These are phyloP conservation scores for Didymella pomorum DNA, from an alignment of 2,329 filamentous ascomycete species.

Conservation along the genomic window DNA sequence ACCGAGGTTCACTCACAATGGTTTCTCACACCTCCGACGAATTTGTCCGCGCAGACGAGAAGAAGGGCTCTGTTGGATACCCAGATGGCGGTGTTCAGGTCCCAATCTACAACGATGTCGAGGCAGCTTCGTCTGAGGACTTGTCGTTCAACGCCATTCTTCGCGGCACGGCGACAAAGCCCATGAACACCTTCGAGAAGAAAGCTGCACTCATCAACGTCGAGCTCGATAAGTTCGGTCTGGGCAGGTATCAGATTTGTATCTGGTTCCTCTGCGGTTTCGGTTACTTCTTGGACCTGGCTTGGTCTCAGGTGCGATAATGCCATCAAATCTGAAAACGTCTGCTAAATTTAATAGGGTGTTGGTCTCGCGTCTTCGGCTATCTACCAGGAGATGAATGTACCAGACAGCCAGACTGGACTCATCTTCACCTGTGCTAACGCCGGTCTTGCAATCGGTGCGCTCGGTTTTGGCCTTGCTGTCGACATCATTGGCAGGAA, in stretches of 20 bases:
- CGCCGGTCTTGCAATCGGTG: conserved; percentile 40
- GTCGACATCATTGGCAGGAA: conserved; percentile 43
- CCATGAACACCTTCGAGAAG: conserved; percentile 40
- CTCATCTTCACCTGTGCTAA: conserved; percentile 40
- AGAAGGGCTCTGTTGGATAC: not conserved
- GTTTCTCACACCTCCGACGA: conserved; percentile 9
- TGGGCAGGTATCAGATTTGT: conserved; percentile 42
- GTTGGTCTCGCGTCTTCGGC: conserved; percentile 38
- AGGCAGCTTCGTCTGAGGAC: conserved; percentile 32
- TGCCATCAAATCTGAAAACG: too few relatives aligned
- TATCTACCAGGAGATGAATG: conserved; percentile 43
- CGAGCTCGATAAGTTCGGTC: conserved; percentile 43
- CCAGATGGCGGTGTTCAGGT: conserved; percentile 27
- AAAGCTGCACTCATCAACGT: conserved; percentile 44
- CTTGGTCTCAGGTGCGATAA: too few relatives aligned
- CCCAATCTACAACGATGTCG: conserved; percentile 40
- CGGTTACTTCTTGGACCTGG: conserved; percentile 38
- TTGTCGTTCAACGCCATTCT: conserved; percentile 39
- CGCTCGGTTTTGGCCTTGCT: conserved; percentile 36
- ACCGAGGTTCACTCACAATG: conserved; percentile 15
- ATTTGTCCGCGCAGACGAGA: conserved; percentile 18
- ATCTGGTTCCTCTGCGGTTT: conserved; percentile 46
- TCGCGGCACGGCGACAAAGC: conserved; percentile 37
- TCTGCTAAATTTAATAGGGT: too few relatives aligned
- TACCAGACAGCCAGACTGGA: conserved; percentile 33